Percentiles rank a stretch among this genome's conserved stretches.
These are phyloP conservation scores for Eurotiales sp. DNA, from an alignment of 2,329 filamentous ascomycete genomes.

Conservation along the genomic window DNA sequence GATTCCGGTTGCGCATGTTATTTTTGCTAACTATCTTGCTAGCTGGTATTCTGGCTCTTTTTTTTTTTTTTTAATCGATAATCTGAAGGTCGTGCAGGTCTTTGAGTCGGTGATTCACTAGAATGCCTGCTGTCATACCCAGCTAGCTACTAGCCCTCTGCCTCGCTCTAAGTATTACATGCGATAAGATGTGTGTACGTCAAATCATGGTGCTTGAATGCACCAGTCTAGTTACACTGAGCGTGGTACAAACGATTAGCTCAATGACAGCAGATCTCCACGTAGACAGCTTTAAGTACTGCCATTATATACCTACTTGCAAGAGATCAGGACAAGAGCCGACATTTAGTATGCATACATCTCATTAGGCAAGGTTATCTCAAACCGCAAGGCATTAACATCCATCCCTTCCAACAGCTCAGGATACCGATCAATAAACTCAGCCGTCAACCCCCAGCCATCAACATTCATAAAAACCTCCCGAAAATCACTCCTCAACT, in stretches of 20 bases:
- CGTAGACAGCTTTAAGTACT: too few relatives aligned
- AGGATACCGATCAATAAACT: constrained; percentile 23
- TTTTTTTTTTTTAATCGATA: too few relatives aligned
- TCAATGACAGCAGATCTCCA: too few relatives aligned
- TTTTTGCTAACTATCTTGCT: too few relatives aligned
- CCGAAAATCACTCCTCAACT: constrained; percentile 18
- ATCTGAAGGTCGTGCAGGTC: background rate
- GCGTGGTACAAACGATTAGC: too few relatives aligned
- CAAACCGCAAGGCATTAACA: constrained; percentile 14
- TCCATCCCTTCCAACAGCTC: constrained; percentile 21
- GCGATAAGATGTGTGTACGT: too few relatives aligned
- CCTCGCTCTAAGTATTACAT: too few relatives aligned
- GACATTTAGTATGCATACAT: constrained; percentile 8
- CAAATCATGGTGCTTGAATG: background rate
- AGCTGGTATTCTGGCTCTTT: too few relatives aligned
- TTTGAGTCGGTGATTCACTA: background rate
- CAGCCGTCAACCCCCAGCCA: constrained; percentile 24
- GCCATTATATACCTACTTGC: too few relatives aligned
- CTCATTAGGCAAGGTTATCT: constrained; percentile 8
- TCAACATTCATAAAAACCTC: constrained; percentile 20
- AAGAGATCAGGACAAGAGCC: background rate
- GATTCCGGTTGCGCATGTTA: too few relatives aligned
- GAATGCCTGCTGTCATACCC: background rate
- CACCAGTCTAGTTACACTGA: too few relatives aligned
- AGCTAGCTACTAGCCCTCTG: too few relatives aligned